These are phyloP conservation scores for Ascochyta rabiei DNA, from an alignment of 2,329 filamentous ascomycete genomes.

Conservation along the genomic window DNA sequence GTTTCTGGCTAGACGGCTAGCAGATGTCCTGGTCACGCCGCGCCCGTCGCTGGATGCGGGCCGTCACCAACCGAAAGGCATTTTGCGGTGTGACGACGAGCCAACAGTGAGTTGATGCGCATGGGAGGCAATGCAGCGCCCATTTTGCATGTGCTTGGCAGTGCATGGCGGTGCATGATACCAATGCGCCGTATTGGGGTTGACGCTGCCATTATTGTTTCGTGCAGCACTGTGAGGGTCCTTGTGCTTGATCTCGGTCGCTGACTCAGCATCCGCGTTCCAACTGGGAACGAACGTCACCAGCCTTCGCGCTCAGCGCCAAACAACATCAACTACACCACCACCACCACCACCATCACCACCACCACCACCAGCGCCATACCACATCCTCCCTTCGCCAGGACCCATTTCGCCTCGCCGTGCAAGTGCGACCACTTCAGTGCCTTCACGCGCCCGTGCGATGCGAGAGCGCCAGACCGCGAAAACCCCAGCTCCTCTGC, in stretches of 20 bases:
- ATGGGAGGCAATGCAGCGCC: too few species aligned
- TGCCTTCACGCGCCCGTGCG: conserved; percentile 5
- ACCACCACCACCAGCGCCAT: conserved; percentile 9
- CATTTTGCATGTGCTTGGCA: too few species aligned
- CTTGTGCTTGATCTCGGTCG: too few species aligned
- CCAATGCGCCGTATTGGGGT: too few species aligned
- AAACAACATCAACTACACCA: too few species aligned
- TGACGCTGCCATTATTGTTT: too few species aligned
- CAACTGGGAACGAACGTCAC: conserved; percentile 9
- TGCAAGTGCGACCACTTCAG: conserved; percentile 20
- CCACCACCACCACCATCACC: conserved; percentile 1
- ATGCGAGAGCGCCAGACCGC: conserved; percentile 15
- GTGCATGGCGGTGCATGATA: too few species aligned
- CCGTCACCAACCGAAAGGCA: not conserved
- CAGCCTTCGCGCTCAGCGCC: conserved; percentile 1
- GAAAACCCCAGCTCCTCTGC: conserved; percentile 8
- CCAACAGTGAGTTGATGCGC: too few species aligned
- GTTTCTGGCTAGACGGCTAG: conserved; percentile 11
- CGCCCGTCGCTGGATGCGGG: conserved; percentile 16
- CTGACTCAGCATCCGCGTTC: too few species aligned
- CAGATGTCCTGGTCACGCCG: conserved; percentile 13
- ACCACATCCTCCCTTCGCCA: not conserved
- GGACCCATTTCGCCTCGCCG: conserved; percentile 4
- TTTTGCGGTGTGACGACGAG: conserved; percentile 14
- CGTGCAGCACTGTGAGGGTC: too few species aligned